These are phyloP conservation scores for Xylaria sp. DNA, from an alignment of 2,329 filamentous ascomycete genomes.

Conservation along the genomic window DNA sequence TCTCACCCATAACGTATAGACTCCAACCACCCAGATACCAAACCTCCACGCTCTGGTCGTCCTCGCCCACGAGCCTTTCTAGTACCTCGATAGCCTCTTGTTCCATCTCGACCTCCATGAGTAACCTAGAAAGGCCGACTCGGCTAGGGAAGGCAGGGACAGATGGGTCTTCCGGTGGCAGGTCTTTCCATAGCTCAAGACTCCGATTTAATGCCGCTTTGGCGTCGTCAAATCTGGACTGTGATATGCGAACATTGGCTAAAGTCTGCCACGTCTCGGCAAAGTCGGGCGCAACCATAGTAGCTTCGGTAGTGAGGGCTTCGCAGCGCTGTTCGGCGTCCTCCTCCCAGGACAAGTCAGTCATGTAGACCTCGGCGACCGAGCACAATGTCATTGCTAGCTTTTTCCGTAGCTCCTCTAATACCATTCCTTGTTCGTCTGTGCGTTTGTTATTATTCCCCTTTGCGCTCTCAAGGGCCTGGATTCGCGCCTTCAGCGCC, in stretches of 20 bases:
- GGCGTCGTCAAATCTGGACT: slow-evolving; percentile 82
- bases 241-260: slow-evolving; percentile 92
- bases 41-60: slow-evolving; percentile 93
- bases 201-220: slow-evolving; percentile 81
- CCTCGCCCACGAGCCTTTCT: slow-evolving; percentile 84
- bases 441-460: slow-evolving; percentile 39
- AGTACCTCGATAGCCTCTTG: slow-evolving; percentile 86
- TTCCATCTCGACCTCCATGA: slow-evolving; percentile 92
- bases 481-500: slow-evolving; percentile 78
- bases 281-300: slow-evolving; percentile 81
- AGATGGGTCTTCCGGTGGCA: slow-evolving; percentile 75
- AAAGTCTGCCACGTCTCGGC: slow-evolving; percentile 96
- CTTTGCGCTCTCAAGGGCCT: slow-evolving; percentile 64
- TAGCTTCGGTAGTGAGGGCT: slow-evolving; percentile 87
- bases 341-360: slow-evolving; percentile 91
- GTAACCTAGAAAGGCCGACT: slow-evolving; percentile 82
- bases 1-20: slow-evolving; percentile 80
- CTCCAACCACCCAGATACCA: slow-evolving; percentile 99
- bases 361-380: slow-evolving; percentile 98
- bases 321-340: slow-evolving; percentile 93
- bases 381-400: slow-evolving; percentile 93
- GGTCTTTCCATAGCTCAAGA: slow-evolving; percentile 83
- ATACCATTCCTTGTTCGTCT: slow-evolving; percentile 52
- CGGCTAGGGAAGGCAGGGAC: slow-evolving; percentile 89
- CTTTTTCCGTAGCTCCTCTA: slow-evolving; percentile 79